Conservation (phyloP, 2,329 filamentous ascomycete genomes). For the Trichoderma aggressivum region DNA sequence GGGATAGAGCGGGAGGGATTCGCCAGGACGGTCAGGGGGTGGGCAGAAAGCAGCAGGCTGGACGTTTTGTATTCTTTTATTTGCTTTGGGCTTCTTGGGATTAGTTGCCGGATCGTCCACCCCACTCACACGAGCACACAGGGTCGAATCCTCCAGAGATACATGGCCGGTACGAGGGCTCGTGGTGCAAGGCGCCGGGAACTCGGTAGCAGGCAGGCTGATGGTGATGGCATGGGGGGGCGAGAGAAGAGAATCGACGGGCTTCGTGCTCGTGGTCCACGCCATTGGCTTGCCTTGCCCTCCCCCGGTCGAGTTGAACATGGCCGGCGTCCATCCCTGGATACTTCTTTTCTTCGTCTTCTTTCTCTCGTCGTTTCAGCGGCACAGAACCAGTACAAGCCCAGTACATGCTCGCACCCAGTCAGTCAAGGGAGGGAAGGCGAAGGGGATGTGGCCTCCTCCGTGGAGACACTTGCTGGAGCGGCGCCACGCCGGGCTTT, state of each 20-base stretch:
- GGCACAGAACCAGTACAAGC: not conserved
- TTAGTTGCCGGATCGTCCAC: constrained; percentile 14
- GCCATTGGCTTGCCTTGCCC: not conserved
- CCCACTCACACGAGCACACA: constrained; percentile 4
- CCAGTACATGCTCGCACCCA: not conserved
- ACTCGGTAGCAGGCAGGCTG: constrained; percentile 2
- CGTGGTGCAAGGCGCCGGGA: not conserved
- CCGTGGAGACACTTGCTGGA: not conserved
- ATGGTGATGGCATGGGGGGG: too few species aligned
- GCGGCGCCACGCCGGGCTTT: not conserved
- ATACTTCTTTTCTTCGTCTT: not conserved
- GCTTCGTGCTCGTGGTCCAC: not conserved
- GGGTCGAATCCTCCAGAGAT: not conserved
- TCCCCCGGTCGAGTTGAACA: not conserved
- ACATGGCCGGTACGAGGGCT: not conserved
- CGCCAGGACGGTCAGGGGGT: not conserved
- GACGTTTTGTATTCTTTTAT: constrained; percentile 15
- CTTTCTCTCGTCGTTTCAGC: not conserved
- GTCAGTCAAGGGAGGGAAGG: constrained; percentile 1
- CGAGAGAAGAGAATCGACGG: not conserved
- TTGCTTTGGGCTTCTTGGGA: constrained; percentile 11
- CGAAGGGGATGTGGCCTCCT: constrained; percentile 3
- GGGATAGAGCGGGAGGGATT: not conserved
- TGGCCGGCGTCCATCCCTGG: not conserved
- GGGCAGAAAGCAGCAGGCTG: constrained; percentile 2